phyloP scores from a whole-genome alignment of 176 grass and related monocot genomes.

The Eragrostis curvula region DNA sequence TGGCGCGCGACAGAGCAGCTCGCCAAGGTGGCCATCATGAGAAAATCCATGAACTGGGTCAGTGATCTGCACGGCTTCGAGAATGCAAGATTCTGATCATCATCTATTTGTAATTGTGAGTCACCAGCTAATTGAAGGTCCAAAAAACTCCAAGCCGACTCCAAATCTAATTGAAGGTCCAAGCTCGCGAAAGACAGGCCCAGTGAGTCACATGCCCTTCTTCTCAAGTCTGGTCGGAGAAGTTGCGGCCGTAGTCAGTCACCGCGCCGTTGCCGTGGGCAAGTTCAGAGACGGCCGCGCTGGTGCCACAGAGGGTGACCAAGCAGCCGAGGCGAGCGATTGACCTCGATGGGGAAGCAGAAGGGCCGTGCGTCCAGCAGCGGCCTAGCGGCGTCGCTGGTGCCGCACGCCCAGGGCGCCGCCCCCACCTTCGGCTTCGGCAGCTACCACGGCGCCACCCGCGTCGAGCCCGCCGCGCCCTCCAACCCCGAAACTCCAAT shows the following conservation, averaged over 20 bases:
- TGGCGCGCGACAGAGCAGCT: slow-evolving; percentile 98
- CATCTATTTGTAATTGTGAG: not conserved
- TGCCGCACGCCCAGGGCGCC: slow-evolving; percentile 52
- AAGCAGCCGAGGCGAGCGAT: not conserved
- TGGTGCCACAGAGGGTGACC: not conserved
- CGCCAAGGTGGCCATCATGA: slow-evolving; percentile 94
- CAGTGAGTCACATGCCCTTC: no score
- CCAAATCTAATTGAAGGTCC: no score
- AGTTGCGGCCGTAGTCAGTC: no score
- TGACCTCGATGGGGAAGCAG: slow-evolving; percentile 65
- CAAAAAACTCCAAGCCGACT: no score
- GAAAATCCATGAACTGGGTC: slow-evolving; percentile 88
- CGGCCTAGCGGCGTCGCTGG: slow-evolving; percentile 76
- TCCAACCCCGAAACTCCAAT: slow-evolving; percentile 49
- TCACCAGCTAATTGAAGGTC: no score
- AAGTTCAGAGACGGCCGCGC: no score
- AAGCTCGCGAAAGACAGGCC: no score
- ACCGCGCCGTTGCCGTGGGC: no score
- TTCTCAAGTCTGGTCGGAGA: no score
- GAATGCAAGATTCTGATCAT: slow-evolving; percentile 91
- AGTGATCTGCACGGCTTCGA: slow-evolving; percentile 95
- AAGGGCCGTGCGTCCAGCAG: slow-evolving; percentile 83
- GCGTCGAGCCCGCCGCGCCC: slow-evolving; percentile 60
- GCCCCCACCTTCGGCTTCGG: slow-evolving; percentile 74
- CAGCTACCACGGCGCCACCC: slow-evolving; percentile 80